Conservation (phyloP, 192 early-diverging fungal species). For the Lobosporangium transversale region DNA sequence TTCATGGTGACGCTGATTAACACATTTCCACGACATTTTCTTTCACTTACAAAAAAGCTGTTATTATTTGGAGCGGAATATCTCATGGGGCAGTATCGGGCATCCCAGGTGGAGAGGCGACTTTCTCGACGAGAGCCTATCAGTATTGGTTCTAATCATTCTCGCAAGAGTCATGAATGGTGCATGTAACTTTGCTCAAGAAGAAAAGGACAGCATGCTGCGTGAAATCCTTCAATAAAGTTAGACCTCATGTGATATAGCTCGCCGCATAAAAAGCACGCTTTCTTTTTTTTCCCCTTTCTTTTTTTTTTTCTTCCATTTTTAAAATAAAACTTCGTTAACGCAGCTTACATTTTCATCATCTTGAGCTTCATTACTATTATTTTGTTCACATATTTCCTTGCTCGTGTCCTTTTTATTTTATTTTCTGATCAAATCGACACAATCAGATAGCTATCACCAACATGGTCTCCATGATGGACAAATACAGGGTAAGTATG, state of each 20-base stretch:
- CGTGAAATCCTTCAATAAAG: too few species aligned
- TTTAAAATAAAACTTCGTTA: too few species aligned
- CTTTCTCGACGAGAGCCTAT: constrained; percentile 10
- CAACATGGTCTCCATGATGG: neutral
- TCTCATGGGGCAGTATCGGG: constrained; percentile 14
- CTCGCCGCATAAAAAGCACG: neutral
- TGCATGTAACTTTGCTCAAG: neutral
- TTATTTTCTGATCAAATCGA: neutral
- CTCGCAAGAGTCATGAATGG: neutral
- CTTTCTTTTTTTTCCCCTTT: neutral
- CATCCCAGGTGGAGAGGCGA: constrained; percentile 20
- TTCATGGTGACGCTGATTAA: too few species aligned
- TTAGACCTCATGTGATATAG: too few species aligned
- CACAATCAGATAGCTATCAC: neutral
- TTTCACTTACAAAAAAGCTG: too few species aligned
- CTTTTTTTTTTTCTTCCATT: neutral
- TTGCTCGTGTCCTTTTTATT: neutral
- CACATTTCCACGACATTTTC: too few species aligned
- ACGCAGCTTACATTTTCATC: too few species aligned
- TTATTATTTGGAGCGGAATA: constrained; percentile 28
- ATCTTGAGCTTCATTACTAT: neutral
- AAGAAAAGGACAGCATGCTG: neutral
- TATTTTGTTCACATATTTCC: too few species aligned
- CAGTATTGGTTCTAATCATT: constrained; percentile 3
- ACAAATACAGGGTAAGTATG: constrained; percentile 7